A percentile compares a stretch with the other conserved stretches of the same genome.
Conservation (phyloP, 352 stramenopile species). For the Pythium scleroteichum region DNA sequence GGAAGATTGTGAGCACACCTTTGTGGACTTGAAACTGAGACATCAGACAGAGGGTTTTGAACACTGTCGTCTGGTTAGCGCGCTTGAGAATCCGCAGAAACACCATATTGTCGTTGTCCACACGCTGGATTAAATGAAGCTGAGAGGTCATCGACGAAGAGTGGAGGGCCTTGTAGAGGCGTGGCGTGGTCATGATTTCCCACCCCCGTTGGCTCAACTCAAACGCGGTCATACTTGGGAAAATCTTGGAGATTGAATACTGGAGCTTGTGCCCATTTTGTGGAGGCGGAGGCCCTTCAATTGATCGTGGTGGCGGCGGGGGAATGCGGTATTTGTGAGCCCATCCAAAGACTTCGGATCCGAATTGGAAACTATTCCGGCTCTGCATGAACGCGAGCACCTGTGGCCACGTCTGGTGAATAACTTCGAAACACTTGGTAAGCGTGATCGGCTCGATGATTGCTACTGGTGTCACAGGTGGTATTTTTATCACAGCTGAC, state of each 20-base stretch:
- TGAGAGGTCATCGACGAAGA: slow-evolving; percentile 32
- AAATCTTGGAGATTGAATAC: slow-evolving; percentile 66
- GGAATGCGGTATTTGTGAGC: slow-evolving; percentile 42
- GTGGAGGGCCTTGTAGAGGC: slow-evolving; percentile 23
- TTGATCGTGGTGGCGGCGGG: not conserved
- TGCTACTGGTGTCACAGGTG: slow-evolving; percentile 4
- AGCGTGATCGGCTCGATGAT: slow-evolving; percentile 15
- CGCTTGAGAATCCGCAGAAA: slow-evolving; percentile 60
- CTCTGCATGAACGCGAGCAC: slow-evolving; percentile 39
- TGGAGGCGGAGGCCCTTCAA: not conserved
- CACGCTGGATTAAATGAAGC: slow-evolving; percentile 49
- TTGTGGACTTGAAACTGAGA: slow-evolving; percentile 53
- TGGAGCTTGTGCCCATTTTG: slow-evolving; percentile 36
- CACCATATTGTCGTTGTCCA: slow-evolving; percentile 58
- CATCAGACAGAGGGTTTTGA: slow-evolving; percentile 67
- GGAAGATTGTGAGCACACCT: slow-evolving; percentile 67
- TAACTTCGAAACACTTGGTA: slow-evolving; percentile 36
- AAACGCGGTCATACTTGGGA: slow-evolving; percentile 34
- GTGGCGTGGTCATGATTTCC: slow-evolving; percentile 46
- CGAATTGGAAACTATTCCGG: slow-evolving; percentile 51
- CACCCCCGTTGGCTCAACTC: slow-evolving; percentile 56
- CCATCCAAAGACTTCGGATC: slow-evolving; percentile 59
- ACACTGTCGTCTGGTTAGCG: slow-evolving; percentile 28
- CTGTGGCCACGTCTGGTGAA: slow-evolving; percentile 31
- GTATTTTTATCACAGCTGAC: slow-evolving; percentile 11